Evolutionary conservation across 768 basidiomycete species (phyloP).

Genomic region (Pisolithus orientalis): DNA sequence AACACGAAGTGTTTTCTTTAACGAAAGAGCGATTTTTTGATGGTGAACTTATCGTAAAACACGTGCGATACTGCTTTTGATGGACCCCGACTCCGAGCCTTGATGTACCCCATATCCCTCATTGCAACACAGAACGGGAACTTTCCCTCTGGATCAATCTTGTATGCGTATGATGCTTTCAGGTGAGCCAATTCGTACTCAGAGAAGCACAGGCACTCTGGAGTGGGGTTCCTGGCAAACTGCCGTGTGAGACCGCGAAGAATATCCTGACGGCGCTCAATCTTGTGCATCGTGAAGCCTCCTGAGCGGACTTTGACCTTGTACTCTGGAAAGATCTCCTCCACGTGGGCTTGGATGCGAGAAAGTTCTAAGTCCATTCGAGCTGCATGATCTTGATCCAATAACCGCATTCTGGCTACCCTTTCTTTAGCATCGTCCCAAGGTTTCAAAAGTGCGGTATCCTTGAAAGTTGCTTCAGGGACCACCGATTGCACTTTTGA

Average conservation of each 20-base stretch:
- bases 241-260: conserved; percentile 36
- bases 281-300: conserved; percentile 34
- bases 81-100: conserved; percentile 36
- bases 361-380: conserved; percentile 29
- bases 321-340: conserved; percentile 23
- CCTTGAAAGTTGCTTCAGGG: not conserved
- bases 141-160: conserved; percentile 29
- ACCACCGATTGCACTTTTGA: not conserved
- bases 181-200: conserved; percentile 28
- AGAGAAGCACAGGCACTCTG: conserved; percentile 19
- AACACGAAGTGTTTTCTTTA: not conserved
- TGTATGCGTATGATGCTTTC: conserved; percentile 49
- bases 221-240: conserved; percentile 31
- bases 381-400: conserved; percentile 8
- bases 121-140: conserved; percentile 55
- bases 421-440: conserved; percentile 30
- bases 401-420: conserved; percentile 9
- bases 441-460: conserved; percentile 26
- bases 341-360: conserved; percentile 36
- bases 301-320: conserved; percentile 14
- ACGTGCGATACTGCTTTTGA: conserved; percentile 34
- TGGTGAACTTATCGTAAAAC: conserved; percentile 39
- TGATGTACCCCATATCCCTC: conserved; percentile 47
- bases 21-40: conserved; percentile 19
- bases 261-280: conserved; percentile 43